Evolutionary conservation across 768 basidiomycete species (phyloP), one percentile per base, ranked within the genome.

Genomic region (Pleurotus citrinopileatus): DNA sequence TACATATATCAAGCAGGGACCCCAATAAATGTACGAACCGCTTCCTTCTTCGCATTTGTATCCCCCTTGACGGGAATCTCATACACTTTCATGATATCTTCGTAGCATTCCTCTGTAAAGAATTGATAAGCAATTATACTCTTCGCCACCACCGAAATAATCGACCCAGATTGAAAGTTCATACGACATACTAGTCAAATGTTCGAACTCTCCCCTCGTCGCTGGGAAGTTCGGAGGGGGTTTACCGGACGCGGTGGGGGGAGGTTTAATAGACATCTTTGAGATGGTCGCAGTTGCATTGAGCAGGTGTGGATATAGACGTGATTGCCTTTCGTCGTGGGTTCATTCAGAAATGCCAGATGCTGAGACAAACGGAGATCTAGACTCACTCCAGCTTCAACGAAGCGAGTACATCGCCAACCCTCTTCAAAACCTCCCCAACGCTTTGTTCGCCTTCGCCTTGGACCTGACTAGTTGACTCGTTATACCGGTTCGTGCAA

Each of bases 171-270:
- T n/a, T 23, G 15, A 17, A 0, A 5, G 10, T 20, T 17, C n/a
- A n/a, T n/a, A n/a, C n/a, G n/a, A n/a, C 54, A 34, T 28, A 48
- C 54, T 55, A 4, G 54, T 55, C 23, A 55, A 15, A 25, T 55
- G 54, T 22, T 55, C 54, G 9, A 47, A 55, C 27, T 55, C 54
- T 22, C 54, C 54, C 36, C 27, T 55, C 19, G 54, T 55, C 1
- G 54, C 54, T 17, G 54, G 54, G 42, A 55, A 55, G 20, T 55
- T 55, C 3, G 29, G 43, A 45, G 54, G 54, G 4, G 44, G n/a
- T 34, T 55, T 55, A 2, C 54, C 54, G 23, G 6, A 20, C 3
- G 54, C 29, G 15, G 44, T 55, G 8, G 44, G 34, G 8, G 27
- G 29, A 32, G 43, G 29, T 34, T 55, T 45, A 17, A 55, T 55